Conservation (phyloP, 345 rosid species). For the Eucalyptus tenuipes region DNA sequence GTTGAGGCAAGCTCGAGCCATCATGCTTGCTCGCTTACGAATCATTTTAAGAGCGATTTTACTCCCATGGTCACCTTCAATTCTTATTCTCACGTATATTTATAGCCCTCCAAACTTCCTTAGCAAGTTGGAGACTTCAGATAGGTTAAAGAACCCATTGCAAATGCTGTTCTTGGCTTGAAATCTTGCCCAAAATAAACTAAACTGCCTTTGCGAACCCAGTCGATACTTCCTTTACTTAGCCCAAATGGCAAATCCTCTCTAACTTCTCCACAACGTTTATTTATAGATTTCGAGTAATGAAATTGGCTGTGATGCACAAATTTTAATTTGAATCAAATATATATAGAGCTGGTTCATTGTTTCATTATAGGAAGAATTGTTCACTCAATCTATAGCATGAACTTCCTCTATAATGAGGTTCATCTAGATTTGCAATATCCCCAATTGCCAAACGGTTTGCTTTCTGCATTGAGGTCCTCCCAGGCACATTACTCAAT, state of each 20-base stretch:
- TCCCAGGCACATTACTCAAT: background rate
- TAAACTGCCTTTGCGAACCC: background rate
- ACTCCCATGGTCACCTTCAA: background rate
- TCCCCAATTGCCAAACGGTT: background rate
- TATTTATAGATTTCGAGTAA: background rate
- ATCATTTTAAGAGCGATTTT: background rate
- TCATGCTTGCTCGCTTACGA: background rate
- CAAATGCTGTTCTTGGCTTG: background rate
- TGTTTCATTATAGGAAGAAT: background rate
- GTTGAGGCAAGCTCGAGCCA: background rate
- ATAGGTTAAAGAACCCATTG: background rate
- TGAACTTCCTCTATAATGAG: background rate
- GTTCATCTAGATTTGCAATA: background rate
- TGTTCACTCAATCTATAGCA: background rate
- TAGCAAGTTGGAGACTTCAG: background rate
- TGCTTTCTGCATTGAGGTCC: background rate
- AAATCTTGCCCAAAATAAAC: background rate
- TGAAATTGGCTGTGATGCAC: background rate
- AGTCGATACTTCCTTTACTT: background rate
- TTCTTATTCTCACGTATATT: background rate
- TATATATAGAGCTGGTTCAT: background rate
- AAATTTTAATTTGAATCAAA: background rate
- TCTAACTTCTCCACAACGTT: background rate
- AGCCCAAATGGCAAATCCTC: background rate
- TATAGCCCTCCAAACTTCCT: background rate